Evolutionary conservation across 1,284 basidiomycete genomes (phyloP), one percentile per base, ranked within the genome.

Genomic region (Tilletia indica): DNA sequence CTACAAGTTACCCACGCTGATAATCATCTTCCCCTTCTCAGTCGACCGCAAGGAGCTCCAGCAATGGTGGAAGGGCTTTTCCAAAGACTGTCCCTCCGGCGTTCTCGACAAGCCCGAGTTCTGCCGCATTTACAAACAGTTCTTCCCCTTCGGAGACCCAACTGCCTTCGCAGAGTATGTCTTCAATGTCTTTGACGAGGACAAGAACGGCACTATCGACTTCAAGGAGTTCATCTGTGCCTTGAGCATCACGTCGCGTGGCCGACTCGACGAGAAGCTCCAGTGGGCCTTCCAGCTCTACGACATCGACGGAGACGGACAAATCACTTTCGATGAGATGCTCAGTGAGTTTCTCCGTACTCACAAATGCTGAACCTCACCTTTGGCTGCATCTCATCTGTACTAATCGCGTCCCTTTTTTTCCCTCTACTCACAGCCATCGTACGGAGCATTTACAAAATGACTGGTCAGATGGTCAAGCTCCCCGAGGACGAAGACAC

Each of bases 281-380:
- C 94, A 94, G 87, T 99, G 96, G 97, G 97, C 97, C 9, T 99
- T 99, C 90, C 94, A 99, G 86, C 88, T 99, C 66, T 99, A 99
- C 85, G 97, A 99, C 85, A 98, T 99, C 82, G 93, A 99, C 38
- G 70, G 93, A 77, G 95, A 98, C 83, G 96, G 95, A 2, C 92
- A 89, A 80, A 97, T 98, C 86, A 96, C 95, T 58, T 97, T 97
- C 85, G 91, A 96, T 80, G 97, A 99, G 87, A 99, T 99, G 94
- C 90, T 84, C 38, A 82, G 79, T 81, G 71, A 70, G 79, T 82
- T 1, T 54, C 25, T 54, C 8, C 25, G 12, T 6, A n/a, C n/a
- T 61, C 47, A 14, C 21, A 3, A 5, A 11, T 16, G 21, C 12
- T 19, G n/a, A 68, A 38, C 6, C 64, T 69, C 38, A 64, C 54